Conservation (phyloP, 257 asterid genomes). For the Asclepias syriaca region DNA sequence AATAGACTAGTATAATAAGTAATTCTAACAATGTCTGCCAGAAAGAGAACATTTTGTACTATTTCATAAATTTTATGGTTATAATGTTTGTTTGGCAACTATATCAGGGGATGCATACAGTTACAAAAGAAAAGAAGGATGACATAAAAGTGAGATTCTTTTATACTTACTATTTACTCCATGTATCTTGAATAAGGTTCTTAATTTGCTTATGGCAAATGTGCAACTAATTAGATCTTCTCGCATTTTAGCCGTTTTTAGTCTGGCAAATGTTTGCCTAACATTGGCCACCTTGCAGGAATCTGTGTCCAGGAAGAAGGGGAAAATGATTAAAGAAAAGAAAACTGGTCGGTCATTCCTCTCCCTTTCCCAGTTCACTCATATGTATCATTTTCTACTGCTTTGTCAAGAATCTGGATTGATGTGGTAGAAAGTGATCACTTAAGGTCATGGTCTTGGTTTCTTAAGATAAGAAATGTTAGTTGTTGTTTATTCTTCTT, state of each 20-base stretch:
- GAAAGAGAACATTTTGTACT: neutral
- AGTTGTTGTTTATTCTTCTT: neutral
- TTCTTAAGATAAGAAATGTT: neutral
- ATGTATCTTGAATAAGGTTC: neutral
- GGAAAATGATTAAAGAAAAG: slow-evolving; percentile 1
- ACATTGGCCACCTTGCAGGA: slow-evolving; percentile 8
- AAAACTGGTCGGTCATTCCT: slow-evolving; percentile 17
- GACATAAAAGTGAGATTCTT: slow-evolving; percentile 23
- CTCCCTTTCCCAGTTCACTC: neutral
- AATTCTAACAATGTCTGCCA: neutral
- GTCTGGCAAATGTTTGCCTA: neutral
- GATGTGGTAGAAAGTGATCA: neutral
- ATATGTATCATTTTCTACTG: no score
- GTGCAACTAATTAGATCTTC: neutral
- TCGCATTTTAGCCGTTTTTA: no score
- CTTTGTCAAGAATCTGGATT: neutral
- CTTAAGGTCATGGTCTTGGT: neutral
- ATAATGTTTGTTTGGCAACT: neutral
- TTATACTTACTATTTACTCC: neutral
- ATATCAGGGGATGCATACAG: slow-evolving; percentile 31
- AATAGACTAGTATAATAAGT: neutral
- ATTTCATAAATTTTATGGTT: no score
- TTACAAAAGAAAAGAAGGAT: slow-evolving; percentile 21
- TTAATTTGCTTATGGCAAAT: neutral
- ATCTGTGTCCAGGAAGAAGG: slow-evolving; percentile 11